Evolutionary conservation across 2,329 filamentous ascomycete species (phyloP), one percentile per base, ranked within the genome.

Genomic region (Cytospora piceicola): DNA sequence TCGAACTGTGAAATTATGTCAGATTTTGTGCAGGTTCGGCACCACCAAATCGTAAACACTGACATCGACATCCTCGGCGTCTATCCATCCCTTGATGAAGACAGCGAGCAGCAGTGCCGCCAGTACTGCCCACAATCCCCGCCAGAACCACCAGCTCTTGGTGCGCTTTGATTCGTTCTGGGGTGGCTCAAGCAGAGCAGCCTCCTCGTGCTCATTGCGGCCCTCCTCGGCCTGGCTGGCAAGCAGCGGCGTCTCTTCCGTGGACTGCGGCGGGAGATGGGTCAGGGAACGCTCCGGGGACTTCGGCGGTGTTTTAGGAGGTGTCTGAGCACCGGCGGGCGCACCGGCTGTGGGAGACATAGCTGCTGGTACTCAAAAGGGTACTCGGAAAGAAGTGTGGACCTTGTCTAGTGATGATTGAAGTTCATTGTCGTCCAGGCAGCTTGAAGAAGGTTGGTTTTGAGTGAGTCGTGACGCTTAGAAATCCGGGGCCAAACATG

Each of bases 81-180:
- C 79, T n/a, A 80, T 69, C 80, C 79, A 82, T 6, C 79, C 79
- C 67, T 81, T 81, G 53, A 81, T 74, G 61, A 82, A 81, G 20
- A 80, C 64, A 1, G 68, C 74, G 17, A 79, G 67, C 17, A 79
- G 57, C 0, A 77, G 49, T 1, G 71, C 70, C 1, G 66, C 75
- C 8, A 75, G 22, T 17, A 80, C 34, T n/a, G 67, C 27, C 78
- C 77, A 79, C 57, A 79, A 73, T 22, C 71, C 65, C 49, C 76
- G 72, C 79, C 78, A 79, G 22, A 73, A 54, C 67, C 70, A 77
- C 75, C 75, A 76, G 52, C 72, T 68, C 4, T 27, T 63, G 34
- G 63, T 63, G 46, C 66, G 66, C 56, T 58, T 49, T n/a, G 61
- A n/a, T n/a, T 61, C 59, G 12, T 32, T 53, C 58, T 68, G 65